phyloP scores from a whole-genome alignment of 78 protist species.

The Capsaspora owczarzaki region DNA sequence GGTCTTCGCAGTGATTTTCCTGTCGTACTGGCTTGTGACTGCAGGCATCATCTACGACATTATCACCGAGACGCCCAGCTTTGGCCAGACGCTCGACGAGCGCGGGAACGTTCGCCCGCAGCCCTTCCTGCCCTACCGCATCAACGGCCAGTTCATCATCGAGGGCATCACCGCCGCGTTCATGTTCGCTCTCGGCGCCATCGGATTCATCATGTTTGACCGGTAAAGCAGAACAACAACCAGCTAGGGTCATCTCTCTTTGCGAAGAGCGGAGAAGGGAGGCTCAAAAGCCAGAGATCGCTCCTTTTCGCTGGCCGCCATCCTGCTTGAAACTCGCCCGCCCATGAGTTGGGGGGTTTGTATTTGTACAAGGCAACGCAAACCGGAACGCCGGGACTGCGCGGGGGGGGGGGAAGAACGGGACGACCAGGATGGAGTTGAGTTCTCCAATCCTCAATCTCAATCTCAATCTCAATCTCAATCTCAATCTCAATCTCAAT shows the following conservation, averaged over 20 bases:
- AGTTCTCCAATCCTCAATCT: too few relatives aligned
- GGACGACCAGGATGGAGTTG: too few relatives aligned
- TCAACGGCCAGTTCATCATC: constrained; percentile 67
- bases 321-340: background rate
- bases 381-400: too few relatives aligned
- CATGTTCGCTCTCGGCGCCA: constrained; percentile 52
- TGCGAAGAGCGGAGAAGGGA: background rate
- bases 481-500: too few relatives aligned
- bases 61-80: constrained; percentile 61
- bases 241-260: background rate
- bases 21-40: constrained; percentile 46
- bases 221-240: too few relatives aligned
- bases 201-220: constrained; percentile 58
- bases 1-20: constrained; percentile 32
- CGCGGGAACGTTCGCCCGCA: constrained; percentile 30
- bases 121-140: constrained; percentile 53
- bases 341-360: too few relatives aligned
- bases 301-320: background rate
- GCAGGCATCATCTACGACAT: constrained; percentile 69
- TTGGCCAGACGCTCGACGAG: constrained; percentile 38
- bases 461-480: too few relatives aligned
- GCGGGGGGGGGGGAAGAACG: too few relatives aligned
- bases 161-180: constrained; percentile 70
- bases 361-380: too few relatives aligned
- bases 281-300: background rate